phyloP scores from a whole-genome alignment of 495 filamentous ascomycete species.

The Penicillium silybi region DNA sequence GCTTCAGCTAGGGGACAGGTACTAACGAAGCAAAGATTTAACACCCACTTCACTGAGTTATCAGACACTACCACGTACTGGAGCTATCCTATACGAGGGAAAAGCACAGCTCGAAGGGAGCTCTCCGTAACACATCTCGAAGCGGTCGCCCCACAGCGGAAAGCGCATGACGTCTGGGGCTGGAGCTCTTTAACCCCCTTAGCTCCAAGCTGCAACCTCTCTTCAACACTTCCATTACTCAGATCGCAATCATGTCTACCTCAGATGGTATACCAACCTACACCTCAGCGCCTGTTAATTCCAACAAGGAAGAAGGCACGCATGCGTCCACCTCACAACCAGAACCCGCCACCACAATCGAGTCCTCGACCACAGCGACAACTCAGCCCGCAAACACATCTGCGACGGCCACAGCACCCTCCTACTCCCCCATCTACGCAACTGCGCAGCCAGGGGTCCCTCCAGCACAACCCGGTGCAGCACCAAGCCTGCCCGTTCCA shows the following conservation, averaged over 20 bases:
- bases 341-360: constrained; percentile 41
- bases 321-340: constrained; percentile 16
- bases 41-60: neutral
- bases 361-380: constrained; percentile 17
- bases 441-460: constrained; percentile 40
- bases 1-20: neutral
- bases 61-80: neutral
- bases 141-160: constrained; percentile 19
- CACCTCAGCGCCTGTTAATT: constrained; percentile 55
- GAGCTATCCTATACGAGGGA: neutral
- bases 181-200: constrained; percentile 7
- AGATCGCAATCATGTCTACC: constrained; percentile 18
- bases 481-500: constrained; percentile 19
- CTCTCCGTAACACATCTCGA: constrained; percentile 1
- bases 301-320: constrained; percentile 27
- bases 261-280: constrained; percentile 60
- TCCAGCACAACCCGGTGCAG: constrained; percentile 41
- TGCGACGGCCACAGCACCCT: constrained; percentile 33
- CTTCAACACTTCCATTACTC: neutral
- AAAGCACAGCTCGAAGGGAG: neutral
- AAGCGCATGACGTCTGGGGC: constrained; percentile 23
- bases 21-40: neutral
- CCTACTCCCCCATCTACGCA: constrained; percentile 43
- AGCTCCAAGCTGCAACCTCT: constrained; percentile 5
- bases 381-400: constrained; percentile 21